Evolutionary conservation across 805 yeast genomes (phyloP), one percentile per base, ranked within the genome.

Genomic region (Yamadazyma scolyti): DNA sequence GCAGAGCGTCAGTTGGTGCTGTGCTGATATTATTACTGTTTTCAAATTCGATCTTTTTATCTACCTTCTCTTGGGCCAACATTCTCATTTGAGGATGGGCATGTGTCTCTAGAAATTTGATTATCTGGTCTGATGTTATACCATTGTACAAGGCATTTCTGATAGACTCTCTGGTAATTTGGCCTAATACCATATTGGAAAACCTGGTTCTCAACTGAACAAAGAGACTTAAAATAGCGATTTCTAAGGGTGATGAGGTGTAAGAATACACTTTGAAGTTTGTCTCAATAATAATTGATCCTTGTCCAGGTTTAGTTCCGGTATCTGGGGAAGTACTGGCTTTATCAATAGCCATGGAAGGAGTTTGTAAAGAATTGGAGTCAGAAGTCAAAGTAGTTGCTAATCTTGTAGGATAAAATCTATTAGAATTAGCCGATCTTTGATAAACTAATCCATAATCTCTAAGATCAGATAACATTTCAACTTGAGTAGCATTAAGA

Each of bases 201-300:
- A 93, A 93, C 38, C 98, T 68, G 0, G 94, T 73, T 43, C 77
- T 81, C 38, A 93, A 60, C 50, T 86, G 93, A 16, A 87, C 95
- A 61, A 93, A 93, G 27, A 93, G 56, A 50, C 88, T 85, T 33
- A 93, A 64, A 37, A 93, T 84, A 8, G 97, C 97, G 43, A 90
- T 89, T 57, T 93, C 97, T 34, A 93, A 64, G 2, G 97, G 97
- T 1, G 96, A 87, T 40, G 86, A 82, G 2, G 97, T 87, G 53
- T 89, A 89, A 26, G 97, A 90, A 48, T 93, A 93, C 4, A 93
- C 52, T 51, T 93, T 84, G 67, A 87, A 93, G 58, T 93, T 93
- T 0, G 98, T 93, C 55, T 93, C 98, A 22, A 93, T 68, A 37
- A 93, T 84, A 33, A 93, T 70, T 12, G 93, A 77, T 1, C 96